phyloP scores from a whole-genome alignment of 1,139 yeast species.

The Ogataea hybrid region DNA sequence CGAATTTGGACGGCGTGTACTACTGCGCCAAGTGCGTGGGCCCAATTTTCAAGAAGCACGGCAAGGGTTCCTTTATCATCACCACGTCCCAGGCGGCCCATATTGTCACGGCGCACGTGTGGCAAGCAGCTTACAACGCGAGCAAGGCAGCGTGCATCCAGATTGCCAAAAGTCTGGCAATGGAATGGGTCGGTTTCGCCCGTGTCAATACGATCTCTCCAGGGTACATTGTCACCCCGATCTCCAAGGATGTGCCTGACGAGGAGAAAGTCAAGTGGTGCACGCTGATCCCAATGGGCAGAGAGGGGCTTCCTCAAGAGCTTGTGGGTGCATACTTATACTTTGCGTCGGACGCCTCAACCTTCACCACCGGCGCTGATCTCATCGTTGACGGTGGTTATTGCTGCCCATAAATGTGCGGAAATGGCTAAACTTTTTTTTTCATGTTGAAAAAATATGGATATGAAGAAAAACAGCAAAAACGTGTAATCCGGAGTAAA shows the following conservation, averaged over 20 bases:
- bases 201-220: conserved; percentile 82
- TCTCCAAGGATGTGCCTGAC: conserved; percentile 53
- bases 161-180: conserved; percentile 73
- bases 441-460: conserved; percentile 7
- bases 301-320: conserved; percentile 72
- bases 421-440: background rate
- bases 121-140: conserved; percentile 85
- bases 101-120: conserved; percentile 80
- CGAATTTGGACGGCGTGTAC: conserved; percentile 53
- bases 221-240: conserved; percentile 74
- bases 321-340: conserved; percentile 83
- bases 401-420: conserved; percentile 8
- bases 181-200: conserved; percentile 90
- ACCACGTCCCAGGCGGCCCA: conserved; percentile 91
- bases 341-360: conserved; percentile 79
- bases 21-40: conserved; percentile 63
- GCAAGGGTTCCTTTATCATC: conserved; percentile 70
- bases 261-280: conserved; percentile 59
- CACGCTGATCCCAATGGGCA: conserved; percentile 70
- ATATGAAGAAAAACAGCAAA: background rate
- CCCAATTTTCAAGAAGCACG: conserved; percentile 63
- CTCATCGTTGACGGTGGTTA: conserved; percentile 48
- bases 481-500: background rate
- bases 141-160: conserved; percentile 84
- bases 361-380: conserved; percentile 84